These are phyloP conservation scores for Penicillium brevicompactum DNA, from an alignment of 2,329 filamentous ascomycete genomes.

Conservation along the genomic window DNA sequence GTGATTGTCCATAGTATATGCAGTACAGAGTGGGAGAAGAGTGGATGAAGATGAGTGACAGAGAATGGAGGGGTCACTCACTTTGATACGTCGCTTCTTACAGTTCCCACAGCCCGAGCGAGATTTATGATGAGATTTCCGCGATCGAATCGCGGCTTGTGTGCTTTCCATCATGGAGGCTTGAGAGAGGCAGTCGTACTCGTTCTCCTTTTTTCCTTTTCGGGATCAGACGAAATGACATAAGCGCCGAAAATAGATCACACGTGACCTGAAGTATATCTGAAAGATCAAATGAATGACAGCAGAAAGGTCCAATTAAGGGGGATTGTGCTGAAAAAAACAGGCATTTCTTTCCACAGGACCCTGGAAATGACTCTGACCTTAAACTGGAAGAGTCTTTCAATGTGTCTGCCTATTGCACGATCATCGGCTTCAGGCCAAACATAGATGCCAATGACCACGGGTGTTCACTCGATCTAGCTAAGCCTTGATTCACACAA, in stretches of 20 bases:
- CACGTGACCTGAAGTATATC: slow-evolving; percentile 2
- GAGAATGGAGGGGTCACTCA: slow-evolving; percentile 14
- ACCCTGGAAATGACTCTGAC: background rate
- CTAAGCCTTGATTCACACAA: background rate
- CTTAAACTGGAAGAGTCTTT: background rate
- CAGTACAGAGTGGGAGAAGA: background rate
- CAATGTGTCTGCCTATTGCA: background rate
- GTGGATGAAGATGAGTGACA: background rate
- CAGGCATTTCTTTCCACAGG: background rate
- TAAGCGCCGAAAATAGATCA: background rate
- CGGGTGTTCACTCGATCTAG: background rate
- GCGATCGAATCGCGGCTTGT: slow-evolving; percentile 12
- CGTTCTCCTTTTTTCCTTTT: slow-evolving; percentile 5
- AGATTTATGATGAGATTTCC: slow-evolving; percentile 38
- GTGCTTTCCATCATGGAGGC: background rate
- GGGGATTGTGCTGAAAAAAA: too few species aligned
- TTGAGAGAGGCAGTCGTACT: background rate
- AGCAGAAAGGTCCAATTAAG: background rate
- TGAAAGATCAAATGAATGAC: background rate
- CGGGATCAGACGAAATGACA: background rate
- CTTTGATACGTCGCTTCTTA: slow-evolving; percentile 39
- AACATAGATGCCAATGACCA: background rate
- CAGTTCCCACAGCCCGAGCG: slow-evolving; percentile 36
- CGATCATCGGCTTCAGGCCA: background rate
- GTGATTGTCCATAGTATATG: background rate